These are phyloP conservation scores for Phaffomyces antillensis DNA, from an alignment of 805 yeast species.

Conservation along the genomic window DNA sequence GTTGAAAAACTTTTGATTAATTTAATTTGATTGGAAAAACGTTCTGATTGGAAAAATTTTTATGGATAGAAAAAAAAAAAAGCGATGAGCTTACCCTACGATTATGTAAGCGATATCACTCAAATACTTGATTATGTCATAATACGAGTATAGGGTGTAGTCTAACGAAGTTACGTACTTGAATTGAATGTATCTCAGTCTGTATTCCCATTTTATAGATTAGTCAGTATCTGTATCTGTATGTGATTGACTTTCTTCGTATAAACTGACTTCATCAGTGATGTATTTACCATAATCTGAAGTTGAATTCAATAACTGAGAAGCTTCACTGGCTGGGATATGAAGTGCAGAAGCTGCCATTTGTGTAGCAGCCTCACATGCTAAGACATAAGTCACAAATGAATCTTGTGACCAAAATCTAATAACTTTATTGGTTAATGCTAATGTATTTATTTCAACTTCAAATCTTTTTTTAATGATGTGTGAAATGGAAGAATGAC, in stretches of 20 bases:
- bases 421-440: conserved; percentile 35
- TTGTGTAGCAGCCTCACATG: conserved; percentile 53
- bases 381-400: conserved; percentile 51
- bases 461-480: conserved; percentile 31
- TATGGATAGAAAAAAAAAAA: too few species aligned
- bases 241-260: neutral
- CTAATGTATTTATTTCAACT: conserved; percentile 23
- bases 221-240: too few species aligned
- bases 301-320: conserved; percentile 39
- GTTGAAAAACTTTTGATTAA: neutral
- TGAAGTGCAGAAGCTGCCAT: conserved; percentile 41
- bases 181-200: too few species aligned
- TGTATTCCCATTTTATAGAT: too few species aligned
- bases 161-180: too few species aligned
- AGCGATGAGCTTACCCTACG: too few species aligned
- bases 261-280: conserved; percentile 15
- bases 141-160: too few species aligned
- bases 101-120: too few species aligned
- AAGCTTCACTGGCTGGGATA: conserved; percentile 36
- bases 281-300: conserved; percentile 38
- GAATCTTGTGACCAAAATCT: conserved; percentile 53
- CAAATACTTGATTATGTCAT: too few species aligned
- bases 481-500: conserved; percentile 46
- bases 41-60: neutral
- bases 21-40: neutral